phyloP scores from a whole-genome alignment of 257 asterid species.

The Nicotiana tomentosiformis region DNA sequence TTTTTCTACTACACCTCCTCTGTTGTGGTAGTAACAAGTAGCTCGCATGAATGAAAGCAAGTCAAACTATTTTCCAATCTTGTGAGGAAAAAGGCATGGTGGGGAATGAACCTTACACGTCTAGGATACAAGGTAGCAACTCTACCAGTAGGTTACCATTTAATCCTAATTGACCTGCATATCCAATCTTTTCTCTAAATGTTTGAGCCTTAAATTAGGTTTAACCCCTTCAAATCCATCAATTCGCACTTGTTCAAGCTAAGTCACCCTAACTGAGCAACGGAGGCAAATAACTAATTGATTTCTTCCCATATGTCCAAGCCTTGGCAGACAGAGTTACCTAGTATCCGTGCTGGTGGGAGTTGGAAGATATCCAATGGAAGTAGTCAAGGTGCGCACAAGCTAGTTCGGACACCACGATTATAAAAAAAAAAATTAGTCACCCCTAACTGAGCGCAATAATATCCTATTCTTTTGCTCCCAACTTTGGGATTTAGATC shows the following conservation, averaged over 20 bases:
- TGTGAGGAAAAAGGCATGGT: not conserved
- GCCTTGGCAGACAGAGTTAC: too few relatives aligned
- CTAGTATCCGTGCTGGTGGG: too few relatives aligned
- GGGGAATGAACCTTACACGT: not conserved
- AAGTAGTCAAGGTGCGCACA: too few relatives aligned
- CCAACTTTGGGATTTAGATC: not conserved
- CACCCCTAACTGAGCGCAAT: not conserved
- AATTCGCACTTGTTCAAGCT: not conserved
- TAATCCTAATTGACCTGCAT: not conserved
- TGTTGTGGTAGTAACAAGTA: not conserved
- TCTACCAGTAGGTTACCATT: not conserved
- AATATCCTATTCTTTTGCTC: not conserved
- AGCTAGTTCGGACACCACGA: too few relatives aligned
- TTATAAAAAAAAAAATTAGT: not conserved
- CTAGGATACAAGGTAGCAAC: not conserved
- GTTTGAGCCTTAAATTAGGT: not conserved
- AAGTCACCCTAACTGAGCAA: not conserved
- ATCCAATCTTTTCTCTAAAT: not conserved
- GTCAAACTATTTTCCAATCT: not conserved
- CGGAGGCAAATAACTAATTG: too few relatives aligned
- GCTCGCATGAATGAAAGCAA: not conserved
- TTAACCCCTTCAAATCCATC: not conserved
- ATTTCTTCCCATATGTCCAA: too few relatives aligned
- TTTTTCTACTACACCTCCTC: not conserved
- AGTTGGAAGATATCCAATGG: too few relatives aligned